These are phyloP conservation scores for Oryza longistaminata DNA, from an alignment of 176 grass and related monocot genomes.

Conservation along the genomic window DNA sequence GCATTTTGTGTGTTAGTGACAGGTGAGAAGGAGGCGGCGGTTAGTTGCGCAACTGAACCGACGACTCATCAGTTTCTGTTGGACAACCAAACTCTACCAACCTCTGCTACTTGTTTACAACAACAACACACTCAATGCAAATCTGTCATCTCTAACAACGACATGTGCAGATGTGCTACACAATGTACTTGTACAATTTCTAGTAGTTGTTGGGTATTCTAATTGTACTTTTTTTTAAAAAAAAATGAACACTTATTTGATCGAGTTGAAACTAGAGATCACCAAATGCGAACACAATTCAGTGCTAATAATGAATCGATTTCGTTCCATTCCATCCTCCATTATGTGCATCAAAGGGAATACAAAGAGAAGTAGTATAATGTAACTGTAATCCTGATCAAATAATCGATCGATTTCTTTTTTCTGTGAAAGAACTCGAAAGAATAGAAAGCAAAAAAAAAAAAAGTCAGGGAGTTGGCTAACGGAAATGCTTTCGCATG, in stretches of 20 bases:
- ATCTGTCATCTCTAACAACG: not conserved
- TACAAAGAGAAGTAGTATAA: not conserved
- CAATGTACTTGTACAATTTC: not conserved
- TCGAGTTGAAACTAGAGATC: too few species aligned
- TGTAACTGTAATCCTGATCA: not conserved
- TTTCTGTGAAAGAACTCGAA: not conserved
- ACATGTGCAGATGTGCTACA: not conserved
- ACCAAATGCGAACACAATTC: too few species aligned
- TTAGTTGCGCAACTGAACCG: not conserved
- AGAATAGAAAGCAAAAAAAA: not conserved
- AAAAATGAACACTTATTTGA: too few species aligned
- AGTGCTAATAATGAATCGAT: too few species aligned
- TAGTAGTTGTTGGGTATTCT: not conserved
- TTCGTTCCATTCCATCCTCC: not conserved
- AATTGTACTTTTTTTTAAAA: not conserved
- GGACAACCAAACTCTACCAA: not conserved
- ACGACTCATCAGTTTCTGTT: not conserved
- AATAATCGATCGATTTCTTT: not conserved
- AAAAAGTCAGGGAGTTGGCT: slow-evolving; percentile 2
- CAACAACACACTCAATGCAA: not conserved
- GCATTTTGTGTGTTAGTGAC: not conserved
- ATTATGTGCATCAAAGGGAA: not conserved
- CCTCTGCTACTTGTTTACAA: not conserved
- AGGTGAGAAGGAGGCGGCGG: not conserved
- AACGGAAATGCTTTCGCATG: not conserved